These are phyloP conservation scores for Jacaranda mimosifolia DNA, from an alignment of 257 asterid genomes.

Conservation along the genomic window DNA sequence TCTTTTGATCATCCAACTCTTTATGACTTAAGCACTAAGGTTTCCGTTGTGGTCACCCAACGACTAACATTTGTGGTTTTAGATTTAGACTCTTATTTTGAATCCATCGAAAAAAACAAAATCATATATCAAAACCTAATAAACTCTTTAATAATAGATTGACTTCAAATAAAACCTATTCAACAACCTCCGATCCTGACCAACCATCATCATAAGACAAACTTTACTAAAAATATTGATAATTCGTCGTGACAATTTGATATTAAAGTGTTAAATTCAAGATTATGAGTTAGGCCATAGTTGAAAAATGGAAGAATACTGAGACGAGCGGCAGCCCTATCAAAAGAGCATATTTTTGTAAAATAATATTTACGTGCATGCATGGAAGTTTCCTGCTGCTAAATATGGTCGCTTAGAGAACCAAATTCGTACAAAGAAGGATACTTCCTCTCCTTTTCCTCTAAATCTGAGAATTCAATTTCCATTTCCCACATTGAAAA, in stretches of 20 bases:
- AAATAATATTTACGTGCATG: background rate
- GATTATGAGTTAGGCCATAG: background rate
- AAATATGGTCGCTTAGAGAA: constrained; percentile 34
- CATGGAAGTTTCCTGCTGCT: constrained; percentile 46
- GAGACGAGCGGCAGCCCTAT: background rate
- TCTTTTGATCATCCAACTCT: too few species aligned
- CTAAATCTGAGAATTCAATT: constrained; percentile 40
- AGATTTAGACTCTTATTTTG: too few species aligned
- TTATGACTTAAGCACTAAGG: too few species aligned
- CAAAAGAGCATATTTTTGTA: background rate
- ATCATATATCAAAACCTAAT: too few species aligned
- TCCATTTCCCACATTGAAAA: background rate
- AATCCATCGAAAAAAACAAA: too few species aligned
- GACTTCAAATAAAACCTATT: too few species aligned
- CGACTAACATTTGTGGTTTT: too few species aligned
- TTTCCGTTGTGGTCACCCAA: too few species aligned
- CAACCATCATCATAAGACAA: background rate
- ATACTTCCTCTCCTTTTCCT: constrained; percentile 59
- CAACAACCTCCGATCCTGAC: too few species aligned
- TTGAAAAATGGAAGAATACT: background rate
- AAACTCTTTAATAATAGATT: too few species aligned
- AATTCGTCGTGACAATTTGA: background rate
- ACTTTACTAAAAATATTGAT: background rate
- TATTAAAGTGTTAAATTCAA: background rate
- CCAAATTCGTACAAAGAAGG: constrained; percentile 16